phyloP scores from a whole-genome alignment of 805 yeast species.

The Wickerhamiella domercqiae region DNA sequence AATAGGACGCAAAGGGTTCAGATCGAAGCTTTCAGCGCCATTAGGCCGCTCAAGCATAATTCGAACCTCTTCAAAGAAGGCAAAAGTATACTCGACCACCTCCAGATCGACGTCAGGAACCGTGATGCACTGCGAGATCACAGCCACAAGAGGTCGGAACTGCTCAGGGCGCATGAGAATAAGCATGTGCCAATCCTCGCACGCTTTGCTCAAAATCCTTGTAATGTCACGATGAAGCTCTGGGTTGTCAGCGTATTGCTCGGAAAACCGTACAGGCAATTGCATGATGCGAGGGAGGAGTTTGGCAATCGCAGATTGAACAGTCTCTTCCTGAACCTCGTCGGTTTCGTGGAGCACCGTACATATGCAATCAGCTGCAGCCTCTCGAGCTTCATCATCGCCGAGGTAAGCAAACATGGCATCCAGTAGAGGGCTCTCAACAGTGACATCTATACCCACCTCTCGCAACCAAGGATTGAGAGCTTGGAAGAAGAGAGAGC shows the following conservation, averaged over 20 bases:
- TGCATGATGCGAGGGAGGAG: conserved; percentile 54
- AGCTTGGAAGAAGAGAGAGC: conserved; percentile 47
- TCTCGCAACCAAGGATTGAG: conserved; percentile 85
- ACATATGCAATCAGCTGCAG: conserved; percentile 74
- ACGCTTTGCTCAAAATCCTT: conserved; percentile 74
- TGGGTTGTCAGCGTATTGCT: conserved; percentile 10
- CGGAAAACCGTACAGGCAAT: conserved; percentile 6
- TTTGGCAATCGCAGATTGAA: conserved; percentile 36
- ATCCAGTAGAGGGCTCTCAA: conserved; percentile 48
- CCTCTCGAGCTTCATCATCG: conserved; percentile 56
- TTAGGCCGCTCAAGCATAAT: conserved; percentile 35
- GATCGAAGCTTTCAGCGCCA: conserved; percentile 24
- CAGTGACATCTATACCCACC: conserved; percentile 55
- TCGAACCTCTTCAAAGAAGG: conserved; percentile 78
- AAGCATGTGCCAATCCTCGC: conserved; percentile 87
- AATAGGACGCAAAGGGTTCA: conserved; percentile 35
- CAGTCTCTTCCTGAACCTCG: conserved; percentile 38
- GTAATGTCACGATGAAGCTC: conserved; percentile 18
- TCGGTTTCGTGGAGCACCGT: conserved; percentile 68
- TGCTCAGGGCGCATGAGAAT: conserved; percentile 57
- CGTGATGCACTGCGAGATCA: conserved; percentile 53
- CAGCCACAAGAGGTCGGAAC: conserved; percentile 59
- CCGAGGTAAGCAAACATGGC: conserved; percentile 50
- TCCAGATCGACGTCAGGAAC: conserved; percentile 66
- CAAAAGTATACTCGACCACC: conserved; percentile 75